Percentiles rank a stretch among this genome's conserved stretches.
phyloP scores from a whole-genome alignment of 2,329 filamentous ascomycete genomes.

The Penicillium fuscoglaucum region DNA sequence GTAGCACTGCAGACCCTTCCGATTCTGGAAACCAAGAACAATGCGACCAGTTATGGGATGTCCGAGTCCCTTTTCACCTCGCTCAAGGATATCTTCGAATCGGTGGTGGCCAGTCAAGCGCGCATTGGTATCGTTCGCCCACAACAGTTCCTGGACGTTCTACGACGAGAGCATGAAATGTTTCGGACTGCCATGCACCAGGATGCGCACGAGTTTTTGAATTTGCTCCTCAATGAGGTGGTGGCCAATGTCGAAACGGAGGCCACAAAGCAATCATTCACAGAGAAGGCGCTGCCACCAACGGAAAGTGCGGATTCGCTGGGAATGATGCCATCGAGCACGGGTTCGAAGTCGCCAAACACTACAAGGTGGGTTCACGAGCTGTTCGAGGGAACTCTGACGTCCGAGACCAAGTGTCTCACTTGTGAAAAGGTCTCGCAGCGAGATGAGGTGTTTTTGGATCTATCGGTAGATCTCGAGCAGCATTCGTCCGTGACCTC shows the following conservation, averaged over 20 bases:
- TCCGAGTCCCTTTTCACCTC: constrained; percentile 92
- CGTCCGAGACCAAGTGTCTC: constrained; percentile 92
- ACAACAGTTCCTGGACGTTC: constrained; percentile 87
- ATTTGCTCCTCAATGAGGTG: constrained; percentile 91
- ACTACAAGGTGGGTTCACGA: constrained; percentile 92
- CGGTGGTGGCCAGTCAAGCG: constrained; percentile 75
- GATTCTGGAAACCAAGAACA: constrained; percentile 82
- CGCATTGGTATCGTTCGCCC: constrained; percentile 90
- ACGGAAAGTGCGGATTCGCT: constrained; percentile 49
- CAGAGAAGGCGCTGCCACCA: constrained; percentile 52
- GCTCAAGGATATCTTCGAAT: constrained; percentile 93
- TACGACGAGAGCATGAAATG: constrained; percentile 94
- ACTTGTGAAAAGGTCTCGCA: constrained; percentile 96
- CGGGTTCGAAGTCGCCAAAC: constrained; percentile 57
- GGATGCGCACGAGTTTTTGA: constrained; percentile 96
- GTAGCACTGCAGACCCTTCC: constrained; percentile 85
- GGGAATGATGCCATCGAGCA: constrained; percentile 54
- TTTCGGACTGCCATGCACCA: constrained; percentile 97
- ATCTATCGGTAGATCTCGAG: constrained; percentile 92
- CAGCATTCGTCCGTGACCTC: constrained; percentile 95
- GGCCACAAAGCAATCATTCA: constrained; percentile 48
- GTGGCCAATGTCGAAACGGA: constrained; percentile 92
- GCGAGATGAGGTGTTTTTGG: constrained; percentile 91
- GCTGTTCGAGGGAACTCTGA: constrained; percentile 90
- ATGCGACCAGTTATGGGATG: constrained; percentile 81